These are phyloP conservation scores for Venturia nashicola DNA, from an alignment of 2,329 filamentous ascomycete genomes.

Conservation along the genomic window DNA sequence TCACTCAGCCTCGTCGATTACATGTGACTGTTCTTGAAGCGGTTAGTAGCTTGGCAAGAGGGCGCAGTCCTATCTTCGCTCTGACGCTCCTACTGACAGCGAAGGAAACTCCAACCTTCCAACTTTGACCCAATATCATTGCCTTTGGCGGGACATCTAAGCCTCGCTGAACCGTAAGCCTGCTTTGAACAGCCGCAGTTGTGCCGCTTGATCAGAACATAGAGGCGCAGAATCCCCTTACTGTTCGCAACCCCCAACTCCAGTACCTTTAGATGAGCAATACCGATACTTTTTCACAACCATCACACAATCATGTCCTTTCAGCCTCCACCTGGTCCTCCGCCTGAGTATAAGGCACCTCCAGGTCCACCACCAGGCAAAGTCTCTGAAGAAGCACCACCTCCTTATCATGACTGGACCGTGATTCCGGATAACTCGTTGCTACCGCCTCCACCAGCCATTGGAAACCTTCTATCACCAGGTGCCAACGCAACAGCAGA, in stretches of 20 bases:
- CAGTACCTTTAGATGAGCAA: background rate
- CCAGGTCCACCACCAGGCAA: constrained; percentile 19
- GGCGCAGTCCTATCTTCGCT: background rate
- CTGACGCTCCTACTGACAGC: too few species aligned
- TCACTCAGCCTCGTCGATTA: too few species aligned
- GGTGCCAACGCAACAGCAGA: constrained; percentile 56
- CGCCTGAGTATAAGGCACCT: constrained; percentile 15
- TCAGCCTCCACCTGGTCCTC: constrained; percentile 11
- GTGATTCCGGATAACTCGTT: constrained; percentile 61
- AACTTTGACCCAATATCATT: background rate
- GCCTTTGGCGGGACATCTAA: background rate
- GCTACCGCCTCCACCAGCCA: constrained; percentile 58
- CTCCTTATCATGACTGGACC: constrained; percentile 58
- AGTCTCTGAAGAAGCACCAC: constrained; percentile 28
- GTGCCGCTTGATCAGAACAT: background rate
- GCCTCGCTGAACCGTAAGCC: background rate
- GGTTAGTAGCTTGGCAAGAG: background rate
- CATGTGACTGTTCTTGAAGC: background rate
- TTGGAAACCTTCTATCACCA: constrained; percentile 53
- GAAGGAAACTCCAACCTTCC: background rate
- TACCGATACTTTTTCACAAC: background rate
- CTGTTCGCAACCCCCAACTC: background rate
- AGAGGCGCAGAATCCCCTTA: background rate
- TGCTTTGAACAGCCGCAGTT: background rate
- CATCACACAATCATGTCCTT: background rate